Evolutionary conservation across 768 basidiomycete species (phyloP).

Genomic region (Pisolithus albus): DNA sequence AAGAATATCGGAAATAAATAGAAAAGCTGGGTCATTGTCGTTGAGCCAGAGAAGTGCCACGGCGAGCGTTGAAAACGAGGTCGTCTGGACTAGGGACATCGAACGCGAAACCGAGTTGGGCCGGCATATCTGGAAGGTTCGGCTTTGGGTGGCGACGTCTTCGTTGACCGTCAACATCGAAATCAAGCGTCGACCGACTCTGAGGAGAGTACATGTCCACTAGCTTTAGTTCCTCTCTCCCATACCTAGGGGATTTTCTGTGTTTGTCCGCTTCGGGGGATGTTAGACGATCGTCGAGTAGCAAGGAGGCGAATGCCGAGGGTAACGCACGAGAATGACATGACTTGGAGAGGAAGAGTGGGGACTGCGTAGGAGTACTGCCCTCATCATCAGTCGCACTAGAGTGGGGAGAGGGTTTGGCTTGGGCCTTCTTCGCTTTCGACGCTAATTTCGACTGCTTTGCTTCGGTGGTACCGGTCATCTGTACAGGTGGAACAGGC

Average conservation of each 20-base stretch:
- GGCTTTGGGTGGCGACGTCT: conserved; percentile 6
- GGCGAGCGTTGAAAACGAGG: conserved; percentile 71
- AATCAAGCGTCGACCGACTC: conserved; percentile 23
- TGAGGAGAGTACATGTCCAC: conserved; percentile 26
- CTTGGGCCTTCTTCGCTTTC: conserved; percentile 59
- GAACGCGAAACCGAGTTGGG: conserved; percentile 52
- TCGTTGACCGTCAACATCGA: conserved; percentile 7
- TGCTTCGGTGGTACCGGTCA: conserved; percentile 27
- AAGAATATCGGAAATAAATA: too few species aligned
- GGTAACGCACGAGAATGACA: conserved; percentile 63
- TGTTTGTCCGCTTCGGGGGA: conserved; percentile 31
- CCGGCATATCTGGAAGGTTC: conserved; percentile 30
- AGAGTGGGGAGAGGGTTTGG: conserved; percentile 32
- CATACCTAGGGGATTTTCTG: conserved; percentile 22
- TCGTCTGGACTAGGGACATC: conserved; percentile 91
- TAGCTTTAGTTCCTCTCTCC: conserved; percentile 25
- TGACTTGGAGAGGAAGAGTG: conserved; percentile 53
- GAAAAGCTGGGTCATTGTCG: conserved; percentile 18
- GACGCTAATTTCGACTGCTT: conserved; percentile 70
- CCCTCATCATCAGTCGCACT: conserved; percentile 35
- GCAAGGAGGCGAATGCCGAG: conserved; percentile 69
- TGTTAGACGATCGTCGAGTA: conserved; percentile 48
- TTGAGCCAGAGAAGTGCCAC: conserved; percentile 56
- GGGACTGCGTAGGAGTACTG: conserved; percentile 33
- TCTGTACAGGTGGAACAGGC: conserved; percentile 17